A percentile compares a stretch with the other conserved stretches of the same genome.
These are phyloP conservation scores for Penicillium dipodomyicola DNA, from an alignment of 495 filamentous ascomycete species.

Conservation along the genomic window DNA sequence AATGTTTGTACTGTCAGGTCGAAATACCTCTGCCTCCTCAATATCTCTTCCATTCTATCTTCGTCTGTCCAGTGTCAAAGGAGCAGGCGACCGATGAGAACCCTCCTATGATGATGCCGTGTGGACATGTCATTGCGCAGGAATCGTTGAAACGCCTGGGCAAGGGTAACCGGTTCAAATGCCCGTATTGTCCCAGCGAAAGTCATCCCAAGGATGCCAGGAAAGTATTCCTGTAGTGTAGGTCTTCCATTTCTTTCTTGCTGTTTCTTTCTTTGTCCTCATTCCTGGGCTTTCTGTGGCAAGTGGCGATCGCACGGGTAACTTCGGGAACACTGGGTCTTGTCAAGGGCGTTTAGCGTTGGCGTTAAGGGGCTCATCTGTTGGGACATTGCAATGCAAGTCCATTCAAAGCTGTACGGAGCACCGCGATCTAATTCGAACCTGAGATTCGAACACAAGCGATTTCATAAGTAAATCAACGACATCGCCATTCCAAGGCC, in stretches of 20 bases:
- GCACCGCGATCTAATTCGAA: not conserved
- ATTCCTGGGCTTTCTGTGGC: conserved; percentile 3
- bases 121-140: conserved; percentile 88
- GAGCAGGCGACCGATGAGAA: conserved; percentile 92
- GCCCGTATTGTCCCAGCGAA: conserved; percentile 92
- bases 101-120: conserved; percentile 97
- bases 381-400: not conserved
- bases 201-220: conserved; percentile 71
- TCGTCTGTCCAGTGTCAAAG: conserved; percentile 95
- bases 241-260: conserved; percentile 1
- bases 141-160: conserved; percentile 75
- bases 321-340: conserved; percentile 1
- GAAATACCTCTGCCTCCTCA: conserved; percentile 84
- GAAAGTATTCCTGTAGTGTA: conserved; percentile 59
- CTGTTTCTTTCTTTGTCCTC: not conserved
- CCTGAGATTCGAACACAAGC: not conserved
- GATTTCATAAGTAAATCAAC: not conserved
- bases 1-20: conserved; percentile 47
- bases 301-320: conserved; percentile 2
- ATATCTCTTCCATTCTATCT: conserved; percentile 93
- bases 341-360: conserved; percentile 8
- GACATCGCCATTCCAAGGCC: not conserved
- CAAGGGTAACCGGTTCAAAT: conserved; percentile 84
- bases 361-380: conserved; percentile 7
- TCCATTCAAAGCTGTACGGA: conserved; percentile 1